A percentile compares a stretch with the other conserved stretches of the same genome.
Conservation (phyloP, 192 early-diverging fungal species). For the Entrophospora sp. region DNA sequence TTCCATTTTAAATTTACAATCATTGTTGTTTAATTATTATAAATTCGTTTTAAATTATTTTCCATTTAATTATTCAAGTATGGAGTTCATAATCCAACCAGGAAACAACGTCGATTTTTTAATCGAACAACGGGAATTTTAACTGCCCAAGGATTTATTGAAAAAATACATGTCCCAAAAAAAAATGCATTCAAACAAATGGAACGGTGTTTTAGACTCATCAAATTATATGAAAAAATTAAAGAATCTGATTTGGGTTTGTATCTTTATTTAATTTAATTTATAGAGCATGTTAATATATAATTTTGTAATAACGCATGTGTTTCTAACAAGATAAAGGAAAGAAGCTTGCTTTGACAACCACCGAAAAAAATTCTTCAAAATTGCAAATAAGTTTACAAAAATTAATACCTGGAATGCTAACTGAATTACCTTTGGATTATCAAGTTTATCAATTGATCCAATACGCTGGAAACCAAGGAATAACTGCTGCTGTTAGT, state of each 20-base stretch:
- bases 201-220: slow-evolving; percentile 44
- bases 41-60: neutral
- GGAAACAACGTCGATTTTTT: slow-evolving; percentile 48
- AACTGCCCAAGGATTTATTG: slow-evolving; percentile 39
- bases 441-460: slow-evolving; percentile 56
- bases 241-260: slow-evolving; percentile 6
- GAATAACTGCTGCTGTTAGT: slow-evolving; percentile 42
- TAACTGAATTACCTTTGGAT: slow-evolving; percentile 46
- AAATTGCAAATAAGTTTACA: neutral
- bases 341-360: neutral
- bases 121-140: slow-evolving; percentile 44
- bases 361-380: neutral
- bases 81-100: slow-evolving; percentile 29
- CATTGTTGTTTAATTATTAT: neutral
- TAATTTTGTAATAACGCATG: too few relatives aligned
- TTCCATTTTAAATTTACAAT: neutral
- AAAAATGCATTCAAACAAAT: slow-evolving; percentile 5
- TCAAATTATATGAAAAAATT: slow-evolving; percentile 30
- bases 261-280: neutral
- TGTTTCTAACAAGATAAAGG: too few relatives aligned
- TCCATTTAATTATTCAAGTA: neutral
- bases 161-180: slow-evolving; percentile 24
- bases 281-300: too few relatives aligned
- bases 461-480: slow-evolving; percentile 34
- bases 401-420: neutral